Percentiles rank a stretch among this genome's conserved stretches.
Evolutionary conservation across 768 basidiomycete genomes (phyloP).

Genomic region (Termitomyces sp.): DNA sequence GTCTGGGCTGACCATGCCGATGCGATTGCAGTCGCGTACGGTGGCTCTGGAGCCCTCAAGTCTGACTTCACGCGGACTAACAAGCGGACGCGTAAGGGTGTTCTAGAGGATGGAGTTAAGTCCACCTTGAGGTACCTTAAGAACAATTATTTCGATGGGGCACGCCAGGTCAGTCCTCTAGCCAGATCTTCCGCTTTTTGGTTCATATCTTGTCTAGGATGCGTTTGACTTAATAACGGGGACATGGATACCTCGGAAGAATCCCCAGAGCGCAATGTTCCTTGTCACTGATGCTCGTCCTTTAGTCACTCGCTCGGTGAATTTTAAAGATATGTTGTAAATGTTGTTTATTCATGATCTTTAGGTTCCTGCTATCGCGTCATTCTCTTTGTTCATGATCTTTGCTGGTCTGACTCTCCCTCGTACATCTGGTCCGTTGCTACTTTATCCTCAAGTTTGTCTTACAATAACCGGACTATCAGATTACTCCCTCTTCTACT

Average conservation of each 20-base stretch:
- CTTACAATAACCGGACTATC: not conserved
- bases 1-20: slow-evolving; percentile 99
- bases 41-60: slow-evolving; percentile 93
- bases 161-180: slow-evolving; percentile 72
- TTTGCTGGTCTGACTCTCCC: slow-evolving; percentile 83
- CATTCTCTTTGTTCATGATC: slow-evolving; percentile 84
- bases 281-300: slow-evolving; percentile 77
- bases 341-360: slow-evolving; percentile 1
- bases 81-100: slow-evolving; percentile 76
- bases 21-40: slow-evolving; percentile 83
- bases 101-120: slow-evolving; percentile 83
- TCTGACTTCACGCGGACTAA: slow-evolving; percentile 96
- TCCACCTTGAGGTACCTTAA: slow-evolving; percentile 81
- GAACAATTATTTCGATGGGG: slow-evolving; percentile 96
- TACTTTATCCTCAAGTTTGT: not conserved
- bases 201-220: slow-evolving; percentile 49
- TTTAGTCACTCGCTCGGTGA: slow-evolving; percentile 77
- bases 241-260: slow-evolving; percentile 79
- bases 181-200: not conserved
- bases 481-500: slow-evolving; percentile 86
- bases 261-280: slow-evolving; percentile 61
- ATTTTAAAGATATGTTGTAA: slow-evolving; percentile 21
- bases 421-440: slow-evolving; percentile 71
- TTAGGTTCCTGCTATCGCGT: slow-evolving; percentile 81
- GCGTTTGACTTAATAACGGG: slow-evolving; percentile 94